Conservation (phyloP, 371 early-diverging fungal species). For the Rhizopus arrhizus region DNA sequence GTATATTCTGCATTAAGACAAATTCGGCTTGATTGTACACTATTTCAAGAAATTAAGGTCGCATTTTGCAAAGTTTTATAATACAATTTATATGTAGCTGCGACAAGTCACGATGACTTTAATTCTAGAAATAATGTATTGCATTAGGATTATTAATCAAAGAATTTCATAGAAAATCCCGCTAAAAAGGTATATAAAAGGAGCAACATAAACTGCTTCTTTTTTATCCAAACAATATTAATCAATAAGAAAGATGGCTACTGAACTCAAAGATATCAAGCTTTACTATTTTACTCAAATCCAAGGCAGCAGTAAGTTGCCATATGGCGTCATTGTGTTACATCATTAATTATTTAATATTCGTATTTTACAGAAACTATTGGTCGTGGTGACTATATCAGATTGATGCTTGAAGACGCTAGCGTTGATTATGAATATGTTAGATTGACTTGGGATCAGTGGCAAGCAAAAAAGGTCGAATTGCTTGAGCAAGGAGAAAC, state of each 20-base stretch:
- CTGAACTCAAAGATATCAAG: slow-evolving; percentile 9
- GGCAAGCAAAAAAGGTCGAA: slow-evolving; percentile 18
- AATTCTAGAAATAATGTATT: too few species aligned
- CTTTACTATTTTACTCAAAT: slow-evolving; percentile 15
- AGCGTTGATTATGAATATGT: slow-evolving; percentile 29
- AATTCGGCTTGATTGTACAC: too few species aligned
- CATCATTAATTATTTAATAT: not conserved
- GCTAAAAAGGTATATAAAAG: not conserved
- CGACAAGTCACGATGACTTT: too few species aligned
- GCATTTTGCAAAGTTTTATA: too few species aligned
- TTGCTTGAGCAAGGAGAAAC: slow-evolving; percentile 6
- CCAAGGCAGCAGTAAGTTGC: slow-evolving; percentile 14
- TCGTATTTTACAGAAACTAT: slow-evolving; percentile 6
- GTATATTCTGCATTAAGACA: too few species aligned
- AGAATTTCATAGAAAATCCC: not conserved
- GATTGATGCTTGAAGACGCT: slow-evolving; percentile 33
- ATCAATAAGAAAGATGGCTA: not conserved
- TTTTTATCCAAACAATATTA: not conserved
- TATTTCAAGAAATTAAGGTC: too few species aligned
- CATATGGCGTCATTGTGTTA: not conserved
- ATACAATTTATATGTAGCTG: too few species aligned
- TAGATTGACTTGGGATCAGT: slow-evolving; percentile 15
- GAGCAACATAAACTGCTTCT: not conserved
- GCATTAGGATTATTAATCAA: slow-evolving; percentile 3
- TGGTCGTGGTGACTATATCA: slow-evolving; percentile 33